Percentiles rank a stretch among this genome's conserved stretches.
These are phyloP conservation scores for Nyssa sinensis DNA, from an alignment of 148 eudicot genomes.

Conservation along the genomic window DNA sequence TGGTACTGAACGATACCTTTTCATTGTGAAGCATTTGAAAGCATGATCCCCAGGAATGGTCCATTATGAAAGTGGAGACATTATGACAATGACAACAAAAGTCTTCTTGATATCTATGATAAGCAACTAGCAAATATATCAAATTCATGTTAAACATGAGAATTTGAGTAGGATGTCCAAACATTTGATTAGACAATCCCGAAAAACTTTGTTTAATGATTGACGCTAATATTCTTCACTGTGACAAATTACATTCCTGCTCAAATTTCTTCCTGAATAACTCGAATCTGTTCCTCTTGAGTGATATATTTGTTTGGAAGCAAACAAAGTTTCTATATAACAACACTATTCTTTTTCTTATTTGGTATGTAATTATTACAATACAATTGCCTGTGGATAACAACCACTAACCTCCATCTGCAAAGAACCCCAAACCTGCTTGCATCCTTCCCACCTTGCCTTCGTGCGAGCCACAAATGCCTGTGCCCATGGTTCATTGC, in stretches of 20 bases:
- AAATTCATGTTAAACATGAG: too few species aligned
- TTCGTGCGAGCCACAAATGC: conserved; percentile 49
- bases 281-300: neutral
- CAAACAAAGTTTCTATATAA: neutral
- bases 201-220: neutral
- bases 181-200: neutral
- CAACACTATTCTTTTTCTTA: neutral
- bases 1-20: neutral
- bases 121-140: neutral
- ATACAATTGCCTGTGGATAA: conserved; percentile 78
- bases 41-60: neutral
- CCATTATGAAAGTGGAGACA: neutral
- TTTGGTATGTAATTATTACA: conserved; percentile 25
- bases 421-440: conserved; percentile 67
- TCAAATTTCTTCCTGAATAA: neutral
- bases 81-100: too few species aligned
- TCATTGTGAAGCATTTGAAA: neutral
- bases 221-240: neutral
- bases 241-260: neutral
- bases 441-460: conserved; percentile 59
- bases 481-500: conserved; percentile 77
- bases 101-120: too few species aligned
- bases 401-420: conserved; percentile 72
- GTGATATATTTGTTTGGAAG: neutral
- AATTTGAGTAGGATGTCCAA: neutral